Conservation (phyloP, 1,139 yeast genomes). For the Magnusiomyces suaveolens region DNA sequence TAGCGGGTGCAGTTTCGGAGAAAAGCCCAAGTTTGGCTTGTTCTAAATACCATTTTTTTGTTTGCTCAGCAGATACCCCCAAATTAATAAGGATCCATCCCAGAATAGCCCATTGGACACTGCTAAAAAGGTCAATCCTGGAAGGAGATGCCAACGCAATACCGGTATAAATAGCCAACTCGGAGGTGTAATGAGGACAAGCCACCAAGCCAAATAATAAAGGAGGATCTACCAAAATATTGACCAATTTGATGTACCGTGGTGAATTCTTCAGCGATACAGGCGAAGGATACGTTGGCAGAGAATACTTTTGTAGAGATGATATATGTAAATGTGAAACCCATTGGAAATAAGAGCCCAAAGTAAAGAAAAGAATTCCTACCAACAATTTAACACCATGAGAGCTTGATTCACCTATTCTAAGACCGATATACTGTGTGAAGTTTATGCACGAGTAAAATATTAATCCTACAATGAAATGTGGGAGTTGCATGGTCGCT, state of each 20-base stretch:
- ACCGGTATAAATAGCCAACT: slow-evolving; percentile 46
- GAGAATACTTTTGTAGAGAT: slow-evolving; percentile 46
- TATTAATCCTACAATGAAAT: not conserved
- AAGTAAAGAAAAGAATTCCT: not conserved
- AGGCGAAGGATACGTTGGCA: slow-evolving; percentile 36
- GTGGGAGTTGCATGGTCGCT: not conserved
- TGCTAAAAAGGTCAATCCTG: not conserved
- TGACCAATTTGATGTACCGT: not conserved
- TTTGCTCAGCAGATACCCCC: not conserved
- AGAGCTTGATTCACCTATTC: no score
- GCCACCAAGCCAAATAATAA: slow-evolving; percentile 43
- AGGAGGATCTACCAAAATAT: not conserved
- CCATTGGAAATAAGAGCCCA: not conserved
- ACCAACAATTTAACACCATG: not conserved
- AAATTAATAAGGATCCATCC: not conserved
- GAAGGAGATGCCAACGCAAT: slow-evolving; percentile 17
- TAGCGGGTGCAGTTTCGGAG: not conserved
- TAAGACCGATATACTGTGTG: not conserved
- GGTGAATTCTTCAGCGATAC: not conserved
- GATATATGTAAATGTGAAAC: slow-evolving; percentile 47
- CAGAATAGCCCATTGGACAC: not conserved
- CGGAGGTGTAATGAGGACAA: slow-evolving; percentile 69
- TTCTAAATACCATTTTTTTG: not conserved
- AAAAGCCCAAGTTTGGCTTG: not conserved
- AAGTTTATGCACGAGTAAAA: not conserved